Conservation (phyloP, 306 rosid genomes). For the Rubus idaeus region DNA sequence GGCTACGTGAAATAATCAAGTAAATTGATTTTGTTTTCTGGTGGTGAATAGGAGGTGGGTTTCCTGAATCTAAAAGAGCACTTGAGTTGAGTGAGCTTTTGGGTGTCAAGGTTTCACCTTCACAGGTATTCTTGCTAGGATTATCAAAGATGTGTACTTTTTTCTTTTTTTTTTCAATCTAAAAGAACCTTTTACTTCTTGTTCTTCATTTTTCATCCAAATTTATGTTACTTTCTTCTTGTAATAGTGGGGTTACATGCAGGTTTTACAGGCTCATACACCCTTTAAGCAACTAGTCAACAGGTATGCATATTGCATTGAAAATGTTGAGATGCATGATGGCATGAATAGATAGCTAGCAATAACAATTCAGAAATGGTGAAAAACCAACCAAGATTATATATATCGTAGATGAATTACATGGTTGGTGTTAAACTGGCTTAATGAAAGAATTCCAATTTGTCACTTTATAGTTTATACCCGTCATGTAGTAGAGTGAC, state of each 20-base stretch:
- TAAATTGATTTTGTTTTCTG: not conserved
- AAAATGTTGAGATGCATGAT: not conserved
- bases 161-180: not conserved
- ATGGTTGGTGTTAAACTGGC: not conserved
- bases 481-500: no score
- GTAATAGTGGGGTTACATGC: slow-evolving; percentile 21
- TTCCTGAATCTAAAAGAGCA: slow-evolving; percentile 86
- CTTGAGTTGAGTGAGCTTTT: slow-evolving; percentile 61
- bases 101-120: slow-evolving; percentile 60
- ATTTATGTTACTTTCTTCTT: not conserved
- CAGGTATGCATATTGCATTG: slow-evolving; percentile 46
- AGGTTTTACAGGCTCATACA: slow-evolving; percentile 93
- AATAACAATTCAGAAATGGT: not conserved
- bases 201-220: not conserved
- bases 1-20: not conserved
- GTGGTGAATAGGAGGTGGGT: slow-evolving; percentile 68
- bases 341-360: not conserved
- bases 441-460: not conserved
- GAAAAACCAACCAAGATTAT: not conserved
- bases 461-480: not conserved
- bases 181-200: no score
- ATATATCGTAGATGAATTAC: not conserved
- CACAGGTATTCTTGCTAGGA: slow-evolving; percentile 51
- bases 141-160: not conserved
- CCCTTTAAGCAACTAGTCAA: slow-evolving; percentile 72